These are phyloP conservation scores for Scorias spongiosa DNA, from an alignment of 2,329 filamentous ascomycete species.

Conservation along the genomic window DNA sequence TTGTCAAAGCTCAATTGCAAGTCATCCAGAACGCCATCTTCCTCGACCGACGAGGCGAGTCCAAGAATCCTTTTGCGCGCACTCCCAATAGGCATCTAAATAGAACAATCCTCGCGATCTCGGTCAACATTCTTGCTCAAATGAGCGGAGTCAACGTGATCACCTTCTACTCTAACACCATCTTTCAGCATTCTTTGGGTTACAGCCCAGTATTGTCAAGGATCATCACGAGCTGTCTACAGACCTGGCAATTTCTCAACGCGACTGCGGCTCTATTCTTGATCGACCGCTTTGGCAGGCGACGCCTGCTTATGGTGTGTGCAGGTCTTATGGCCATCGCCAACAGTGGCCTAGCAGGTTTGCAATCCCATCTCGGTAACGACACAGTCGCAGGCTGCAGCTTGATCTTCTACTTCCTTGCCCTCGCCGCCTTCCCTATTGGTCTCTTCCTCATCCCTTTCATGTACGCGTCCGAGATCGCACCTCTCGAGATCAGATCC, in stretches of 20 bases:
- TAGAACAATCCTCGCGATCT: constrained; percentile 12
- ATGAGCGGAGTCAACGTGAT: constrained; percentile 14
- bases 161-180: constrained; percentile 14
- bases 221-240: constrained; percentile 13
- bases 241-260: constrained; percentile 15
- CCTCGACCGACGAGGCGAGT: constrained; percentile 9
- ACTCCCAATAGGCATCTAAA: constrained; percentile 12
- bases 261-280: constrained; percentile 13
- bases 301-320: constrained; percentile 14
- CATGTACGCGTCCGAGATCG: constrained; percentile 21
- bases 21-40: constrained; percentile 10
- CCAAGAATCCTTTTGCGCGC: constrained; percentile 11
- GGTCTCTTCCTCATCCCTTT: constrained; percentile 17
- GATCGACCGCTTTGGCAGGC: constrained; percentile 16
- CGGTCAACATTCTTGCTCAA: constrained; percentile 12
- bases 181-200: constrained; percentile 9
- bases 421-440: constrained; percentile 14
- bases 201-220: constrained; percentile 8
- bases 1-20: constrained; percentile 7
- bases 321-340: constrained; percentile 14
- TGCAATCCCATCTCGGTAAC: constrained; percentile 9
- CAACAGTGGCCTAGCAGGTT: constrained; percentile 10
- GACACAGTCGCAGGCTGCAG: constrained; percentile 10
- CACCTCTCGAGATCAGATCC: constrained; percentile 14
- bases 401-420: constrained; percentile 14